phyloP scores from a whole-genome alignment of 306 rosid genomes.

The Lathyrus tuberosus region DNA sequence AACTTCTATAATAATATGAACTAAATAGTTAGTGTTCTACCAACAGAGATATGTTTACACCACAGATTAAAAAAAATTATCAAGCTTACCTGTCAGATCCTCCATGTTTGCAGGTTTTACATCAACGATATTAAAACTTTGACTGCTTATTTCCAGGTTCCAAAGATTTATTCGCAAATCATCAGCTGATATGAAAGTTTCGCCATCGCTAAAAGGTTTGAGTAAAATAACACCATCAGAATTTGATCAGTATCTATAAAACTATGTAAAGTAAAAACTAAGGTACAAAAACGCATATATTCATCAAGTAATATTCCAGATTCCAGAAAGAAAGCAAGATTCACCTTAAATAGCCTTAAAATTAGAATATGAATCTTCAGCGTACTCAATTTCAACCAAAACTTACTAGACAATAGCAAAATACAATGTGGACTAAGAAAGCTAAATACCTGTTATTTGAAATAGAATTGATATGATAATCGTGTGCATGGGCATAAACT shows the following conservation, averaged over 20 bases:
- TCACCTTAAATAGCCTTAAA: conserved; percentile 21
- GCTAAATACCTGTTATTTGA: conserved; percentile 88
- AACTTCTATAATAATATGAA: conserved; percentile 3
- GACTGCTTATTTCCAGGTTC: conserved; percentile 98
- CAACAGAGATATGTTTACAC: conserved; percentile 28
- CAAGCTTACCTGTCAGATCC: conserved; percentile 86
- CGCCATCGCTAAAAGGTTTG: conserved; percentile 80
- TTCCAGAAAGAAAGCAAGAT: conserved; percentile 31
- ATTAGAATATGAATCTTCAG: conserved; percentile 17
- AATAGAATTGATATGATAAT: conserved; percentile 97
- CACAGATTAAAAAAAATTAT: not conserved
- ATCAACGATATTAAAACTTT: conserved; percentile 96
- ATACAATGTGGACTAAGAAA: conserved; percentile 30
- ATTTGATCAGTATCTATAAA: conserved; percentile 40
- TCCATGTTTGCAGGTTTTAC: conserved; percentile 99
- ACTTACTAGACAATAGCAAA: conserved; percentile 24
- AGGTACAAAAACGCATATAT: conserved; percentile 5
- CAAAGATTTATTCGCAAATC: conserved; percentile 98
- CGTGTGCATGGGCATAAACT: conserved; percentile 99
- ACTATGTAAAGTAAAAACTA: not conserved
- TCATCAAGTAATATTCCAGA: conserved; percentile 31
- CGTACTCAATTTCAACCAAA: conserved; percentile 21
- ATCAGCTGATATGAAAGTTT: conserved; percentile 99
- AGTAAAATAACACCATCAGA: conserved; percentile 34
- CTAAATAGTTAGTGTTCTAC: conserved; percentile 21